Percentiles rank a stretch among this genome's conserved stretches.
Conservation (phyloP, 164 flowering plant genomes). For the Berberis thunbergii region DNA sequence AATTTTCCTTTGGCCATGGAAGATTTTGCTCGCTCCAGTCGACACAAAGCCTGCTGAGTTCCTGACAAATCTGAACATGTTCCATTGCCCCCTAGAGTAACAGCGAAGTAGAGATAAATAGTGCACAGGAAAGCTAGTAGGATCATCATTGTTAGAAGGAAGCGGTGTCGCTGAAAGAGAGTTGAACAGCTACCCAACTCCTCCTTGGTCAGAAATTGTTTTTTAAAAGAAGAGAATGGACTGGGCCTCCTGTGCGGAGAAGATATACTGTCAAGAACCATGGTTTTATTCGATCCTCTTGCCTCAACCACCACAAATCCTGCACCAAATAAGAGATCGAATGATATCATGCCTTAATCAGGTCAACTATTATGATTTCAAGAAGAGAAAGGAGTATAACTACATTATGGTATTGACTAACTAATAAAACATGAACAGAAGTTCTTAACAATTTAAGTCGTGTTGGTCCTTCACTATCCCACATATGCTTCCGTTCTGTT, state of each 20-base stretch:
- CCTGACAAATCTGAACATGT: not conserved
- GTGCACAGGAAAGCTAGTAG: conserved; percentile 58
- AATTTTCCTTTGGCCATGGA: too few relatives aligned
- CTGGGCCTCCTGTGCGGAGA: conserved; percentile 35
- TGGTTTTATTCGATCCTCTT: not conserved
- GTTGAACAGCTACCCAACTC: conserved; percentile 54
- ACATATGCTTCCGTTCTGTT: too few relatives aligned
- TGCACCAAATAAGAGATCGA: too few relatives aligned
- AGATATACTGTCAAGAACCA: conserved; percentile 12
- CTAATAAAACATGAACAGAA: too few relatives aligned
- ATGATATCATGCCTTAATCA: too few relatives aligned
- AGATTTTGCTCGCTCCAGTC: too few relatives aligned
- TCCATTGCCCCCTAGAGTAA: conserved; percentile 45
- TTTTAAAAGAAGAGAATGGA: conserved; percentile 36
- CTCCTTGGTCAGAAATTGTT: conserved; percentile 26
- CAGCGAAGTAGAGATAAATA: conserved; percentile 70
- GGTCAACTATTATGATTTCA: too few relatives aligned
- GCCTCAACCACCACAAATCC: not conserved
- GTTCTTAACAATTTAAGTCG: too few relatives aligned
- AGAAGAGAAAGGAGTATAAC: too few relatives aligned
- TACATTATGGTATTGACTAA: too few relatives aligned
- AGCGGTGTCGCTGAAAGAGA: conserved; percentile 55
- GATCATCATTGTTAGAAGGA: conserved; percentile 50
- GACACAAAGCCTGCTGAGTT: too few relatives aligned
- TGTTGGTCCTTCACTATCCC: too few relatives aligned